Percentiles rank a stretch among this genome's conserved stretches.
Conservation (phyloP, 2,329 filamentous ascomycete species). For the Didymella sp. region DNA sequence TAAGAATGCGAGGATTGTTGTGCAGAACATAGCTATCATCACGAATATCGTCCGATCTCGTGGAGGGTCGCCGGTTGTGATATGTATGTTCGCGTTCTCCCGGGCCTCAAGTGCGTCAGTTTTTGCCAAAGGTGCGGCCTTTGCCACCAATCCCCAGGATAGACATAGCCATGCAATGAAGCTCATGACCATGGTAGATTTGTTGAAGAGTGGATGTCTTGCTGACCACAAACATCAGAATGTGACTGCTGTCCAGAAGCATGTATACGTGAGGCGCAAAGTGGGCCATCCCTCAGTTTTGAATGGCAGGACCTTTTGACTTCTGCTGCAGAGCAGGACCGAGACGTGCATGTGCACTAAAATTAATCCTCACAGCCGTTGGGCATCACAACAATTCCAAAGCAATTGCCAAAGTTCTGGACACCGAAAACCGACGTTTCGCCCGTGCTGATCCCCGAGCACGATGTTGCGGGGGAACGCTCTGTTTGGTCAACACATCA, state of each 20-base stretch:
- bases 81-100: constrained; percentile 13
- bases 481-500: constrained; percentile 1
- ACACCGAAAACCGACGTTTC: constrained; percentile 4
- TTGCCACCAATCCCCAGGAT: neutral
- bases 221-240: neutral
- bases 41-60: constrained; percentile 23
- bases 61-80: constrained; percentile 21
- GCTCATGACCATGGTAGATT: neutral
- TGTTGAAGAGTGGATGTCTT: neutral
- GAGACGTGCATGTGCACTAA: constrained; percentile 3
- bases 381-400: neutral
- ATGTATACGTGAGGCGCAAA: constrained; percentile 2
- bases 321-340: neutral
- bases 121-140: constrained; percentile 10
- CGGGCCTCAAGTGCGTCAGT: neutral
- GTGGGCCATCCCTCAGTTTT: constrained; percentile 1
- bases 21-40: constrained; percentile 20
- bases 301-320: constrained; percentile 1
- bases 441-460: constrained; percentile 5
- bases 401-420: neutral
- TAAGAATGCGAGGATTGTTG: constrained; percentile 22
- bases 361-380: neutral
- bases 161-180: constrained; percentile 3
- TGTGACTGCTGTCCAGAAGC: neutral
- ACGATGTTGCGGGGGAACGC: neutral